phyloP scores from a whole-genome alignment of 2,329 filamentous ascomycete genomes.

The Penicillium italicum region DNA sequence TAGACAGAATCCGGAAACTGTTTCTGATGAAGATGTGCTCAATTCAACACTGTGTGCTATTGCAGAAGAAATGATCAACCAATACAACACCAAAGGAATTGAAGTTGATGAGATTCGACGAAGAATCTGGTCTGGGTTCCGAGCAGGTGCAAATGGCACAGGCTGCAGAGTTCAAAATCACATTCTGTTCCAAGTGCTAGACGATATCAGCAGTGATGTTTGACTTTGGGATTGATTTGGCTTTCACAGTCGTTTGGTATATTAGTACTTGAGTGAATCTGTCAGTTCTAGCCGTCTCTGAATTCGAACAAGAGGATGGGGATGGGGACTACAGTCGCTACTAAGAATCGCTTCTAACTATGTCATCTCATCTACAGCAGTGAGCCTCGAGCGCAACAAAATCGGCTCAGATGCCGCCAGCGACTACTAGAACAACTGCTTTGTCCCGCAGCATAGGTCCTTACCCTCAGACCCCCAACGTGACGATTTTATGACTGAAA shows the following conservation, averaged over 20 bases:
- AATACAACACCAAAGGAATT: conserved; percentile 36
- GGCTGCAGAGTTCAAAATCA: conserved; percentile 41
- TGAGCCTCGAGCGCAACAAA: background rate
- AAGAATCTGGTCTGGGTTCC: conserved; percentile 36
- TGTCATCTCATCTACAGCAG: background rate
- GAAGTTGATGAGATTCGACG: conserved; percentile 37
- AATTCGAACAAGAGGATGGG: background rate
- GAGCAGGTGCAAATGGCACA: conserved; percentile 26
- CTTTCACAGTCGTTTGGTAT: background rate
- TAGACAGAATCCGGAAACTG: conserved; percentile 10
- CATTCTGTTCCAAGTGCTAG: conserved; percentile 42
- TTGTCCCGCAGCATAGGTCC: background rate
- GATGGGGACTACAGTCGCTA: too few relatives aligned
- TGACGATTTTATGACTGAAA: background rate
- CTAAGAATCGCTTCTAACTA: background rate
- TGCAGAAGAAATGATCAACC: conserved; percentile 37
- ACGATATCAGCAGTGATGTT: conserved; percentile 35
- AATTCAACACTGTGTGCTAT: conserved; percentile 40
- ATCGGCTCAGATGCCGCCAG: background rate
- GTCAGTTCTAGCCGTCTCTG: background rate
- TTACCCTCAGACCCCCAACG: background rate
- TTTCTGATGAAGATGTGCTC: conserved; percentile 25
- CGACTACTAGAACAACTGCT: too few relatives aligned
- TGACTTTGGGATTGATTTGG: conserved; percentile 12
- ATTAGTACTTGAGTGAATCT: background rate